Evolutionary conservation across 192 early-diverging fungal species (phyloP), one percentile per base, ranked within the genome.

Genomic region (Coemansia aciculifera): DNA sequence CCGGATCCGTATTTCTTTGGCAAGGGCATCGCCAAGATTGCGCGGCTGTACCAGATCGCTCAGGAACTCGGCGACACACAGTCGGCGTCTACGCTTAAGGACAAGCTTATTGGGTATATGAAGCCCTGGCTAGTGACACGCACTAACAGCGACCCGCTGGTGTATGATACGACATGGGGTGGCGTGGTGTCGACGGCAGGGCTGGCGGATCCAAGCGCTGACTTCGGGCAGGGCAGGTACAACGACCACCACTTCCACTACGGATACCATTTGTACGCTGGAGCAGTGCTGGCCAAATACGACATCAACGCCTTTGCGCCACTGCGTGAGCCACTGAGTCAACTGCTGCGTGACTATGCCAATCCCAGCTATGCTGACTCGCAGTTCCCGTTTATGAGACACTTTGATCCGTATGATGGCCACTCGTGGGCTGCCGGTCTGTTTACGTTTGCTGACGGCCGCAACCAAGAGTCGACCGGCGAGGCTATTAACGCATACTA

Each of bases 351-450:
- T 51, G 86, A 87, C 81, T 87, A 86, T 40, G 87, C 86, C 42
- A 85, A 79, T 23, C 84, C 87, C 5, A 62, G 49, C 42, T 71
- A 70, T 29, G 49, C 71, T 17, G 86, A 87, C 49, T 17, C 59
- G n/a, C 73, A 79, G 38, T 90, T 86, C 66, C 77, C 89, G 36
- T 81, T 59, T 34, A 83, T 84, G 63, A 78, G 88, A 1, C 73
- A 78, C 59, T 85, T 82, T 73, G 88, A 90, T 62, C 79, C 85
- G 39, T 90, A 84, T 46, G 87, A 86, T 57, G 86, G 86, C 29
- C 88, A 90, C 65, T 86, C 83, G 54, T 90, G 88, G 88, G 88
- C 88, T 5, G 81, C 87, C 3, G 88, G 88, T 0, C 63, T 86
- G 37, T 78, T 75, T 34, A 59, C 77, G 3, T 84, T 79, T 59